Conservation (phyloP, 2,329 filamentous ascomycete genomes). For the Zymoseptoria passerinii region DNA sequence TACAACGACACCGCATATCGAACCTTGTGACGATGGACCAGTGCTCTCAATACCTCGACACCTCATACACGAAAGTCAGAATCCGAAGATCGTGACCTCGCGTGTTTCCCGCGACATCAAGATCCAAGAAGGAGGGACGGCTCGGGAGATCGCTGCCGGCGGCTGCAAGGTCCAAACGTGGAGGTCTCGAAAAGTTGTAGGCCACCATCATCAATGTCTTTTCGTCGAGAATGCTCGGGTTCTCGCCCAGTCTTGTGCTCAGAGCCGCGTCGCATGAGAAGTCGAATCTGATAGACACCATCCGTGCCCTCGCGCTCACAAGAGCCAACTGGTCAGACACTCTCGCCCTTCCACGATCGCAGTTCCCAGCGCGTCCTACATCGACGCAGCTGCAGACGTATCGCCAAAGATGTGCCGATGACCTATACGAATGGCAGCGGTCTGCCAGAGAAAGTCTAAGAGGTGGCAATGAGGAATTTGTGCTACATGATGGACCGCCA, state of each 20-base stretch:
- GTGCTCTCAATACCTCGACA: neutral
- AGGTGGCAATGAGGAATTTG: conserved; percentile 54
- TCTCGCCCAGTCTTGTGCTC: conserved; percentile 7
- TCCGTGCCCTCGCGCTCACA: conserved; percentile 5
- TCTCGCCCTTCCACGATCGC: conserved; percentile 42
- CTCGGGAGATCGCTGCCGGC: neutral
- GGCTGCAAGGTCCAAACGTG: neutral
- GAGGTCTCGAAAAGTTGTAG: neutral
- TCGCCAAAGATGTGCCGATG: conserved; percentile 71
- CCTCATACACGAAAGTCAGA: neutral
- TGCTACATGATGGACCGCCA: conserved; percentile 90
- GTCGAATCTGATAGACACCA: conserved; percentile 3
- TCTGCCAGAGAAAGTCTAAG: conserved; percentile 27
- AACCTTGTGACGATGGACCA: neutral
- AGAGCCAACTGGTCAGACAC: conserved; percentile 29
- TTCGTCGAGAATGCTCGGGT: conserved; percentile 4
- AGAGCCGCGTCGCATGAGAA: conserved; percentile 4
- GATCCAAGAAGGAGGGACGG: neutral
- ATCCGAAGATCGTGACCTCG: neutral
- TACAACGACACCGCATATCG: neutral
- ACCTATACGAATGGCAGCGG: conserved; percentile 82
- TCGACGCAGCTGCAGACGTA: conserved; percentile 45
- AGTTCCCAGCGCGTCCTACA: conserved; percentile 40
- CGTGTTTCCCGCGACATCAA: neutral
- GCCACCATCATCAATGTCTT: neutral